phyloP scores from a whole-genome alignment of 2,329 filamentous ascomycete species.

The Alternaria triticimaculans region DNA sequence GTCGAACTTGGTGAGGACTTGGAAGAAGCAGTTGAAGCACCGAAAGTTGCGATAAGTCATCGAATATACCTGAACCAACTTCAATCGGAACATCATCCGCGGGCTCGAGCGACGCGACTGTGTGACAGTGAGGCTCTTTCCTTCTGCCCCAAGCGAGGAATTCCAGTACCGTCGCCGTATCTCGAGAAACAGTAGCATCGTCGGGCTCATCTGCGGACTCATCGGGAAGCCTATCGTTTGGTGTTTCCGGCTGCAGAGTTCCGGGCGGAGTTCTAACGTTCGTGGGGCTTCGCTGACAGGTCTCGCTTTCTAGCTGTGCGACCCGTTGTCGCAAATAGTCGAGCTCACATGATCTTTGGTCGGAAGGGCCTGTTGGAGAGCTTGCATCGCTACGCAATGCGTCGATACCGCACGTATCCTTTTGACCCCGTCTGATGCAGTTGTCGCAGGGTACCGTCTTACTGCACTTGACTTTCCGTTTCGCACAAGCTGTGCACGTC shows the following conservation, averaged over 20 bases:
- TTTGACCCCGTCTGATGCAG: slow-evolving; percentile 41
- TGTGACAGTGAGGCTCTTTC: slow-evolving; percentile 44
- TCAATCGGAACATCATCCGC: slow-evolving; percentile 27
- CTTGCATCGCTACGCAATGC: not conserved
- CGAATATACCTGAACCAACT: not conserved
- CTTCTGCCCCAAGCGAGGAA: slow-evolving; percentile 57
- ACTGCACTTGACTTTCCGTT: slow-evolving; percentile 48
- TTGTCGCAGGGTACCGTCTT: slow-evolving; percentile 51
- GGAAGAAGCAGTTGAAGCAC: slow-evolving; percentile 31
- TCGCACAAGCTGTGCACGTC: slow-evolving; percentile 37
- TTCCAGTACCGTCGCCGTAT: slow-evolving; percentile 56
- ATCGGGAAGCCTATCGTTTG: not conserved
- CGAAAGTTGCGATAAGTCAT: not conserved
- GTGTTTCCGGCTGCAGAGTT: not conserved
- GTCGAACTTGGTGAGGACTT: slow-evolving; percentile 12
- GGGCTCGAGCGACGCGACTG: slow-evolving; percentile 17
- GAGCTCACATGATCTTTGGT: slow-evolving; percentile 5
- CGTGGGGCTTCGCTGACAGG: slow-evolving; percentile 1
- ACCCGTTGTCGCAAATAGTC: slow-evolving; percentile 31
- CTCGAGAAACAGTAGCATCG: slow-evolving; percentile 29
- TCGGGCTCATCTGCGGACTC: not conserved
- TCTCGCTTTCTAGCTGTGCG: slow-evolving; percentile 28
- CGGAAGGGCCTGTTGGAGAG: not conserved
- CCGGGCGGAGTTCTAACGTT: slow-evolving; percentile 14
- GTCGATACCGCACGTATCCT: slow-evolving; percentile 9